These are phyloP conservation scores for Aspergillus eucalypticola DNA, from an alignment of 2,329 filamentous ascomycete species.

Conservation along the genomic window DNA sequence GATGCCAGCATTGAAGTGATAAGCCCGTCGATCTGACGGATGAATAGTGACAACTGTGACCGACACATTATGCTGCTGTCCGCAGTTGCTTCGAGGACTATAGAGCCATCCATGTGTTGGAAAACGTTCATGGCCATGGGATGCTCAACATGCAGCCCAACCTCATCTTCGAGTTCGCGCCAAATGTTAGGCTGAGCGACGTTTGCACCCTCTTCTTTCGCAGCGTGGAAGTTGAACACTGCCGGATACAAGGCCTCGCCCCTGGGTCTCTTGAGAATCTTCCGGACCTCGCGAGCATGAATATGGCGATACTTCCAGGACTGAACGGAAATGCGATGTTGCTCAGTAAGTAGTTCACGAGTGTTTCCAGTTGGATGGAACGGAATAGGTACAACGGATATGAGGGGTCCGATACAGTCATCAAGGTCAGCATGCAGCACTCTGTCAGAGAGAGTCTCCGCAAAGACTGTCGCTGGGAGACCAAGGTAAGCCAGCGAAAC, in stretches of 20 bases:
- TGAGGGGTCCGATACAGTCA: slow-evolving; percentile 33
- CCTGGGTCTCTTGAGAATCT: slow-evolving; percentile 27
- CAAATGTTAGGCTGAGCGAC: slow-evolving; percentile 23
- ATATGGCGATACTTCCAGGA: slow-evolving; percentile 30
- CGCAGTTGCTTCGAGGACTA: slow-evolving; percentile 30
- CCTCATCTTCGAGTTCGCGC: slow-evolving; percentile 30
- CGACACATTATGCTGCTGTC: slow-evolving; percentile 27
- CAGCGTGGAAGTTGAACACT: slow-evolving; percentile 35
- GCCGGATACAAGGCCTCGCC: slow-evolving; percentile 34
- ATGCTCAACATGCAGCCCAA: slow-evolving; percentile 44
- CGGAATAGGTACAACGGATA: slow-evolving; percentile 37
- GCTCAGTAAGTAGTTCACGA: slow-evolving; percentile 27
- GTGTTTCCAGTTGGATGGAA: slow-evolving; percentile 28
- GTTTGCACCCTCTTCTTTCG: slow-evolving; percentile 4
- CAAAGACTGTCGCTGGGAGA: slow-evolving; percentile 30
- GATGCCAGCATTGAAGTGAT: slow-evolving; percentile 29
- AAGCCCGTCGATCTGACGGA: slow-evolving; percentile 32
- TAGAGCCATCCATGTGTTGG: slow-evolving; percentile 18
- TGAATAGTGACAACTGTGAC: slow-evolving; percentile 31
- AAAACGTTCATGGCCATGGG: slow-evolving; percentile 44
- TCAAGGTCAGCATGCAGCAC: slow-evolving; percentile 30
- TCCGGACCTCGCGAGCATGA: slow-evolving; percentile 32
- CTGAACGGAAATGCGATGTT: slow-evolving; percentile 27
- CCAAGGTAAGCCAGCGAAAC: slow-evolving; percentile 32
- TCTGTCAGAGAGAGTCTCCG: slow-evolving; percentile 36